phyloP scores from a whole-genome alignment of 1,284 basidiomycete species.

The Meripilus lineatus region DNA sequence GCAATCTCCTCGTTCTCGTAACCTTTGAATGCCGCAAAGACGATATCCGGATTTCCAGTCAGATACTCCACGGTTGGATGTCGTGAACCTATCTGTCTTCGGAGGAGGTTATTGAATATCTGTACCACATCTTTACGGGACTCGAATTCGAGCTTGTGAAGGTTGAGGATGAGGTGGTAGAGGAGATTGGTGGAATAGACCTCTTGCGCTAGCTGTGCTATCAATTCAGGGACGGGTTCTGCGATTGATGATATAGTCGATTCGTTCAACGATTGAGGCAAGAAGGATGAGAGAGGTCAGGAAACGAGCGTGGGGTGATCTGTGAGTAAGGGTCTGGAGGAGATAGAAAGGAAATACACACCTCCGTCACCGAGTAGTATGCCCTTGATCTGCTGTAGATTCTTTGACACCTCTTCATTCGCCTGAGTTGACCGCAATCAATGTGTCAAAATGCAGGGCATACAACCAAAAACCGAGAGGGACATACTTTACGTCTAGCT shows the following conservation, averaged over 20 bases:
- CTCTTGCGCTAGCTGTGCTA: slow-evolving; percentile 94
- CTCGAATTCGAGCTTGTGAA: slow-evolving; percentile 93
- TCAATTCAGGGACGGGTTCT: slow-evolving; percentile 82
- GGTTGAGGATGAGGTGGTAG: slow-evolving; percentile 75
- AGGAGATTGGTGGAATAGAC: slow-evolving; percentile 91
- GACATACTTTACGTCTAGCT: slow-evolving; percentile 69
- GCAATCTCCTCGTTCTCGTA: slow-evolving; percentile 95
- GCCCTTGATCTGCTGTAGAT: slow-evolving; percentile 83
- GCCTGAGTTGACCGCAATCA: slow-evolving; percentile 52
- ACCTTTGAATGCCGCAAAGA: slow-evolving; percentile 85
- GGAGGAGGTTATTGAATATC: slow-evolving; percentile 94
- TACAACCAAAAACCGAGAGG: not conserved
- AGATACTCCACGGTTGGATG: slow-evolving; percentile 97
- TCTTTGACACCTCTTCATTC: slow-evolving; percentile 85
- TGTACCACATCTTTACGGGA: slow-evolving; percentile 94
- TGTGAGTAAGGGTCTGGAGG: not conserved
- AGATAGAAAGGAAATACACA: slow-evolving; percentile 28
- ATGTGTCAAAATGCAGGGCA: not conserved
- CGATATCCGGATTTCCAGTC: slow-evolving; percentile 77
- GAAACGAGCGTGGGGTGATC: too few species aligned
- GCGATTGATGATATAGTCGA: too few species aligned
- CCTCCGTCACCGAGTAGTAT: slow-evolving; percentile 87
- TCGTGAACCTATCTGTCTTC: slow-evolving; percentile 90
- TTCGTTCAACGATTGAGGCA: slow-evolving; percentile 5
- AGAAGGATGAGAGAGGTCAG: slow-evolving; percentile 11